phyloP scores from a whole-genome alignment of 2,329 filamentous ascomycete genomes.

The Penicillium palitans region DNA sequence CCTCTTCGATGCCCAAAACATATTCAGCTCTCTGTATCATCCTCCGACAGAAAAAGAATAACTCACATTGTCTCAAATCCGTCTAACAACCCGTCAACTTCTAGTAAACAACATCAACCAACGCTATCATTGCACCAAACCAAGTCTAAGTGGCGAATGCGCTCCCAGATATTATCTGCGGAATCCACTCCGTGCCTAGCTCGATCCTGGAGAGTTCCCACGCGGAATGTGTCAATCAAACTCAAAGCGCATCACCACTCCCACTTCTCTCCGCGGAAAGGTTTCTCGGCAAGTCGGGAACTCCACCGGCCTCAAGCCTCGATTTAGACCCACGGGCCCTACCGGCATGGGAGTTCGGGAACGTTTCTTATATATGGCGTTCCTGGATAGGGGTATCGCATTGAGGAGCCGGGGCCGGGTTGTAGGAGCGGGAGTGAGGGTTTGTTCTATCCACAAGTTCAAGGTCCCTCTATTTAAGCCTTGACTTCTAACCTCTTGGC shows the following conservation, averaged over 20 bases:
- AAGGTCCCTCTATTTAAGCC: not conserved
- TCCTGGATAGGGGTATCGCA: conserved; percentile 5
- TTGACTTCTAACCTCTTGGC: not conserved
- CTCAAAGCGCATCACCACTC: not conserved
- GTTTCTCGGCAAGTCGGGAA: conserved; percentile 12
- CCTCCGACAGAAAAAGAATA: not conserved
- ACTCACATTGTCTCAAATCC: not conserved
- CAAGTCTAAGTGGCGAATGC: not conserved
- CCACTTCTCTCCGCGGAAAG: conserved; percentile 15
- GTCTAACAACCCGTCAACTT: not conserved
- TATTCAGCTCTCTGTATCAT: not conserved
- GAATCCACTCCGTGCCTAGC: conserved; percentile 1
- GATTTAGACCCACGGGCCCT: not conserved
- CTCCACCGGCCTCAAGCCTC: not conserved
- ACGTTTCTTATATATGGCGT: not conserved
- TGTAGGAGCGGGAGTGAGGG: not conserved
- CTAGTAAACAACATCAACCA: not conserved
- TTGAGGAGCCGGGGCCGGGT: not conserved
- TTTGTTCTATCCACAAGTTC: not conserved
- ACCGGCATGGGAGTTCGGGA: conserved; percentile 19
- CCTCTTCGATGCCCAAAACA: conserved; percentile 3
- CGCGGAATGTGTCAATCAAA: not conserved
- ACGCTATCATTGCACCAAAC: not conserved
- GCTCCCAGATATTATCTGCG: not conserved
- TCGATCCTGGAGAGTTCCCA: not conserved